These are phyloP conservation scores for Zymoseptoria passerinii DNA, from an alignment of 2,329 filamentous ascomycete genomes.

Conservation along the genomic window DNA sequence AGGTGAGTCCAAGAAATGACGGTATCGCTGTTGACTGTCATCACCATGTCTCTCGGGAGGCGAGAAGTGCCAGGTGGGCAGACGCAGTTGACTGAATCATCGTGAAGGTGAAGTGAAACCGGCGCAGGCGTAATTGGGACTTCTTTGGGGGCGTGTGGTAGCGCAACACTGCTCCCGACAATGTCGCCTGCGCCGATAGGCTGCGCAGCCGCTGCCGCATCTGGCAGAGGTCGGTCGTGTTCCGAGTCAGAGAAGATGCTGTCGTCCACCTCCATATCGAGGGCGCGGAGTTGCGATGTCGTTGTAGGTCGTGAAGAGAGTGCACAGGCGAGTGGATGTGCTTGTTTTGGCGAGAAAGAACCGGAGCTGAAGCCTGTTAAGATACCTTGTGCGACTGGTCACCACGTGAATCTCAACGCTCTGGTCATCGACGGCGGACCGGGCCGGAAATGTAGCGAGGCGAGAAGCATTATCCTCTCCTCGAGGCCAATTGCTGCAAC, in stretches of 20 bases:
- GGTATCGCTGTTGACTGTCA: constrained; percentile 1
- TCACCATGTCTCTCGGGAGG: constrained; percentile 3
- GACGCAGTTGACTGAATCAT: constrained; percentile 9
- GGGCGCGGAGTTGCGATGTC: not conserved
- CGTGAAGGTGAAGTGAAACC: constrained; percentile 1
- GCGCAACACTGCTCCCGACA: not conserved
- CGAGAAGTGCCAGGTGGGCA: constrained; percentile 10
- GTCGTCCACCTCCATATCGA: not conserved
- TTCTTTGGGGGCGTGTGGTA: not conserved
- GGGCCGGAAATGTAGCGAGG: not conserved
- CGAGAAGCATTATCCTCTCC: not conserved
- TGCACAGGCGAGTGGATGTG: not conserved
- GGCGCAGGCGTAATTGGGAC: not conserved
- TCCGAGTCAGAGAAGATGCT: not conserved
- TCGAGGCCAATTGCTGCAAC: not conserved
- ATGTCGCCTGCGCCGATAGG: not conserved
- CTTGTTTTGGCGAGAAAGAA: not conserved
- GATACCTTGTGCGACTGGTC: not conserved
- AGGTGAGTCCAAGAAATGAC: constrained; percentile 9
- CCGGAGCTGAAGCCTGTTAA: not conserved
- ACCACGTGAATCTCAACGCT: not conserved
- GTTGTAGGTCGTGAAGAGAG: not conserved
- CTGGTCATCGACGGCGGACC: not conserved
- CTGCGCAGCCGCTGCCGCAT: not conserved
- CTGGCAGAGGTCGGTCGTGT: not conserved